These are phyloP conservation scores for Tarenaya hassleriana DNA, from an alignment of 345 rosid genomes.

Conservation along the genomic window DNA sequence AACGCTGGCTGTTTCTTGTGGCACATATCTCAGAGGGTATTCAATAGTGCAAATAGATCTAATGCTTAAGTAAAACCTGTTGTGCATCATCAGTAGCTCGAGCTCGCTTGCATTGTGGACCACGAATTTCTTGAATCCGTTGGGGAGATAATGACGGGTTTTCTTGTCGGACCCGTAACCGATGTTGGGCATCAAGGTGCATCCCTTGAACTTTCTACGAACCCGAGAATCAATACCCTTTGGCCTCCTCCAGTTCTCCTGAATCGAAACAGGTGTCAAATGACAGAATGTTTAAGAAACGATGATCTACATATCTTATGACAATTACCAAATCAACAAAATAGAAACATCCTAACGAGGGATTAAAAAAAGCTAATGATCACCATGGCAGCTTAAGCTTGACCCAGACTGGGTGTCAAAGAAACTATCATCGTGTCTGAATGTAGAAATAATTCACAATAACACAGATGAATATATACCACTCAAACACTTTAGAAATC, in stretches of 20 bases:
- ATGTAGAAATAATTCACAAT: too few relatives aligned
- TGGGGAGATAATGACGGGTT: constrained; percentile 74
- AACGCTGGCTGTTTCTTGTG: too few relatives aligned
- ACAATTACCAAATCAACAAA: neutral
- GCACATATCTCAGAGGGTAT: too few relatives aligned
- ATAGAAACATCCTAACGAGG: too few relatives aligned
- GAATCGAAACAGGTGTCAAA: neutral
- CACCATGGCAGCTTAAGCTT: too few relatives aligned
- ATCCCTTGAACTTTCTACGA: constrained; percentile 77
- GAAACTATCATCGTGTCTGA: too few relatives aligned
- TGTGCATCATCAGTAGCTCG: constrained; percentile 89
- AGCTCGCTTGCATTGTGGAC: constrained; percentile 70
- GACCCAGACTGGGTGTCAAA: too few relatives aligned
- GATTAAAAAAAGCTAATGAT: too few relatives aligned
- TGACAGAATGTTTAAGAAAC: neutral
- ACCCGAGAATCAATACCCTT: constrained; percentile 88
- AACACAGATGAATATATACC: too few relatives aligned
- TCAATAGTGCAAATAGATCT: neutral
- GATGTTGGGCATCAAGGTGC: constrained; percentile 71
- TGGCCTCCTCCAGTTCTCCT: constrained; percentile 82
- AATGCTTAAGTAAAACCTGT: constrained; percentile 44
- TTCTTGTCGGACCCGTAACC: constrained; percentile 83
- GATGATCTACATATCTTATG: neutral
- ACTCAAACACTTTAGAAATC: neutral
- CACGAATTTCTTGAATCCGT: constrained; percentile 78